Conservation (phyloP, 306 rosid genomes). For the Pterocarpus macrocarpus region DNA sequence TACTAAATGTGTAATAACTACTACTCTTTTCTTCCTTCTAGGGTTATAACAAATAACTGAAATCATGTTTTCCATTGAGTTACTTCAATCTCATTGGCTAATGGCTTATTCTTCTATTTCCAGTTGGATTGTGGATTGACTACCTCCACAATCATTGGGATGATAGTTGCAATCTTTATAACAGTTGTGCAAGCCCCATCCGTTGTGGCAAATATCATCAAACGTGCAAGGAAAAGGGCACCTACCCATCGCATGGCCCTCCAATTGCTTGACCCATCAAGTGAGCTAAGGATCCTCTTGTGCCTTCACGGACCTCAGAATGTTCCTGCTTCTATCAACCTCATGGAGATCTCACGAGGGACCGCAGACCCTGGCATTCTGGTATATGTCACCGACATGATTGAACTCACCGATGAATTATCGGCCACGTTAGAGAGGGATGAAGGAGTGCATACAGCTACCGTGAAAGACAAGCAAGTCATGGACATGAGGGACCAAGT, state of each 20-base stretch:
- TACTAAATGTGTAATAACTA: too few relatives aligned
- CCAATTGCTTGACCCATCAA: slow-evolving; percentile 67
- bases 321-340: slow-evolving; percentile 61
- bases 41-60: too few relatives aligned
- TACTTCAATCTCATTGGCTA: slow-evolving; percentile 4
- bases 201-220: slow-evolving; percentile 72
- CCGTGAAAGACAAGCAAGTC: slow-evolving; percentile 59
- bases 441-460: slow-evolving; percentile 51
- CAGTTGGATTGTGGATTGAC: slow-evolving; percentile 59
- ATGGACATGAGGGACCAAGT: slow-evolving; percentile 66
- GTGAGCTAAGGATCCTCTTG: slow-evolving; percentile 61
- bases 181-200: slow-evolving; percentile 68
- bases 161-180: slow-evolving; percentile 70
- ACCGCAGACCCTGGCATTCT: slow-evolving; percentile 57
- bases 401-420: slow-evolving; percentile 71
- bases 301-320: slow-evolving; percentile 74
- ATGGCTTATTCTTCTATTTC: slow-evolving; percentile 30
- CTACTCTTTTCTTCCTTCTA: too few relatives aligned
- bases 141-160: slow-evolving; percentile 58
- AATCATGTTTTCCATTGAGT: neutral
- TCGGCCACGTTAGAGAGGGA: slow-evolving; percentile 60
- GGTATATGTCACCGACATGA: slow-evolving; percentile 70
- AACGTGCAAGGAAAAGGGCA: slow-evolving; percentile 72
- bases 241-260: slow-evolving; percentile 77
- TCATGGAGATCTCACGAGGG: slow-evolving; percentile 76